Conservation (phyloP, 2,329 filamentous ascomycete species). For the Xylariaceae sp. region DNA sequence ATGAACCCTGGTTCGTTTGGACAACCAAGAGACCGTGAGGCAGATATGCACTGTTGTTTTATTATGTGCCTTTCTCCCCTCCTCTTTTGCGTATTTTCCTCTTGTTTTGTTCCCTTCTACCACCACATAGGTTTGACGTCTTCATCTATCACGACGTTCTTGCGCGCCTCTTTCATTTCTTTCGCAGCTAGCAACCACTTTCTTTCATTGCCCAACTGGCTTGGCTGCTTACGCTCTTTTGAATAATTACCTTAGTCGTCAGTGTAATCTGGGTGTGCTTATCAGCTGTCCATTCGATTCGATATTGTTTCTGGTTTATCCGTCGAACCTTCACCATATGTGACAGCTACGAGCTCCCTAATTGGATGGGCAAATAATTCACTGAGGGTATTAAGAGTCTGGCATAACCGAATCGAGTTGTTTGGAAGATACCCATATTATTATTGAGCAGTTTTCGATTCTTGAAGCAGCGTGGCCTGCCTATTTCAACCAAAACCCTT, state of each 20-base stretch:
- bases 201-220: slow-evolving; percentile 55
- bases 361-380: slow-evolving; percentile 17
- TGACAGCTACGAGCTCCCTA: slow-evolving; percentile 24
- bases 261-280: slow-evolving; percentile 42
- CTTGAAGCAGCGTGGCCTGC: slow-evolving; percentile 49
- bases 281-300: slow-evolving; percentile 33
- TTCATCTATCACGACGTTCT: slow-evolving; percentile 37
- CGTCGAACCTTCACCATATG: slow-evolving; percentile 26
- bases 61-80: slow-evolving; percentile 39
- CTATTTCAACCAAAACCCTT: slow-evolving; percentile 30
- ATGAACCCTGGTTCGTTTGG: slow-evolving; percentile 40
- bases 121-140: slow-evolving; percentile 31
- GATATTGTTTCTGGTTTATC: slow-evolving; percentile 32
- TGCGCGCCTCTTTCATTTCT: slow-evolving; percentile 43
- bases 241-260: slow-evolving; percentile 38
- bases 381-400: slow-evolving; percentile 20
- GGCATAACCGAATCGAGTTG: slow-evolving; percentile 21
- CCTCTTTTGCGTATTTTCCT: slow-evolving; percentile 34
- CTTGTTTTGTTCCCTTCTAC: slow-evolving; percentile 46
- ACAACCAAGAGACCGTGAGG: slow-evolving; percentile 40
- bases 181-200: slow-evolving; percentile 47
- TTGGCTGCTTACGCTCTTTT: slow-evolving; percentile 62
- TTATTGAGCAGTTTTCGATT: slow-evolving; percentile 42
- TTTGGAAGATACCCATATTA: slow-evolving; percentile 15
- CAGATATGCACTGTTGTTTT: slow-evolving; percentile 42